Evolutionary conservation across 2,329 filamentous ascomycete genomes (phyloP), one percentile per base, ranked within the genome.

Genomic region (Trichoderma sp.): DNA sequence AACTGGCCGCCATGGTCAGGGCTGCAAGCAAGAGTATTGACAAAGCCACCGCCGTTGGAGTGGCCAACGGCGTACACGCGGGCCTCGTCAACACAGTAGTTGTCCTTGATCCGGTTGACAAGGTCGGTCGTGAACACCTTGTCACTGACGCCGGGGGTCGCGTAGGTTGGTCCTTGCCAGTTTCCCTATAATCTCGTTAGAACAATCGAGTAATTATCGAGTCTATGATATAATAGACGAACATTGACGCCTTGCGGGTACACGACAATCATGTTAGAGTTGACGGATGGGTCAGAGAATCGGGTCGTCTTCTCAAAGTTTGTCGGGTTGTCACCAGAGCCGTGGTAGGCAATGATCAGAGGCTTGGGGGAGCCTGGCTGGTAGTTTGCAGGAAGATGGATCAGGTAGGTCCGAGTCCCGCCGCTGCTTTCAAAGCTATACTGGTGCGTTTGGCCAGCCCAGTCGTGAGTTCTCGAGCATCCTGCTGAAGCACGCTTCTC

Each of bases 301-400:
- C 82, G 76, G 82, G 83, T 50, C 78, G 76, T 76, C 80, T 77
- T 59, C 85, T 85, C 68, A 82, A 82, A 80, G 4, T 76, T 66
- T 1, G 80, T 75, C 0, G 85, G 83, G 16, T 82, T 83, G 35
- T 83, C 82, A 63, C 81, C 83, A 0, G 82, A 82, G 4, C 86
- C 87, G 77, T 89, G 87, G 75, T 87, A 89, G 0, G 85, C 86
- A 11, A 89, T 80, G 11, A 89, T 83, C 2, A 88, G 78, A 0
- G 86, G 85, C 74, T 84, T 83, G 0, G 81, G 77, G 24, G 78
- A 80, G 35, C 79, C 80, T 7, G 79, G 27, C 45, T 83, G 75
- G 64, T 88, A 88, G 24, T 41, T 77, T 4, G 72, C 68, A 6
- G 80, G 80, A 16, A 81, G 74, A 59, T 80, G 79, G 2, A 81